Percentiles rank a stretch among this genome's conserved stretches.
Evolutionary conservation across 164 flowering plant species (phyloP).

Genomic region (Piper betle): DNA sequence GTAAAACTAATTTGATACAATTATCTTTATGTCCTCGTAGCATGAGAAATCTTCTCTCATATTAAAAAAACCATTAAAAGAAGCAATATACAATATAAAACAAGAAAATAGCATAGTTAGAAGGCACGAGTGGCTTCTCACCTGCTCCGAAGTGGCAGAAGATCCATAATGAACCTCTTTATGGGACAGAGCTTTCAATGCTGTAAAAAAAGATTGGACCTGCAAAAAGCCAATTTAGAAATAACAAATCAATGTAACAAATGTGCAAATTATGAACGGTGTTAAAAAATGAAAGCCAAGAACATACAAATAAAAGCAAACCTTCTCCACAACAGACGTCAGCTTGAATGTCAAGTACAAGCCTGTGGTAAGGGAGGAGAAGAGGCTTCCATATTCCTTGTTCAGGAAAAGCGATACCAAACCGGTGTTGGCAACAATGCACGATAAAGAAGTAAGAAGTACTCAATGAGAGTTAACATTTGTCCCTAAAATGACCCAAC

Average conservation of each 20-base stretch:
- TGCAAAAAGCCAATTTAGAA: conserved; percentile 13
- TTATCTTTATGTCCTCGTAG: no score
- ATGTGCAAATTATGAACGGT: background rate
- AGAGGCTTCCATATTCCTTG: conserved; percentile 98
- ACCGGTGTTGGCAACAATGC: conserved; percentile 95
- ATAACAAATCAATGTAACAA: background rate
- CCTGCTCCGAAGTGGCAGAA: conserved; percentile 95
- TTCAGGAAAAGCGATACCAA: conserved; percentile 98
- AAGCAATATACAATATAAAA: no score
- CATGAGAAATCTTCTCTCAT: no score
- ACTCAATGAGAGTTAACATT: conserved; percentile 90
- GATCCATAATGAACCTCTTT: conserved; percentile 96
- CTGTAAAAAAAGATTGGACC: conserved; percentile 81
- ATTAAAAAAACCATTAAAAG: no score
- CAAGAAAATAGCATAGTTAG: background rate
- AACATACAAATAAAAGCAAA: conserved; percentile 7
- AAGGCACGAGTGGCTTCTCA: conserved; percentile 11
- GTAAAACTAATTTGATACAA: no score
- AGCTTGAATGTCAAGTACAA: conserved; percentile 92
- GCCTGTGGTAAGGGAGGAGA: conserved; percentile 97
- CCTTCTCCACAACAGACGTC: conserved; percentile 97
- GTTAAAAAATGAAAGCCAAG: background rate
- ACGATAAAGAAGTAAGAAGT: conserved; percentile 80
- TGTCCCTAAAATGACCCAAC: conserved; percentile 52
- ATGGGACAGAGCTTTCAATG: conserved; percentile 80